These are phyloP conservation scores for Anastatica hierochuntica DNA, from an alignment of 345 rosid species.

Conservation along the genomic window DNA sequence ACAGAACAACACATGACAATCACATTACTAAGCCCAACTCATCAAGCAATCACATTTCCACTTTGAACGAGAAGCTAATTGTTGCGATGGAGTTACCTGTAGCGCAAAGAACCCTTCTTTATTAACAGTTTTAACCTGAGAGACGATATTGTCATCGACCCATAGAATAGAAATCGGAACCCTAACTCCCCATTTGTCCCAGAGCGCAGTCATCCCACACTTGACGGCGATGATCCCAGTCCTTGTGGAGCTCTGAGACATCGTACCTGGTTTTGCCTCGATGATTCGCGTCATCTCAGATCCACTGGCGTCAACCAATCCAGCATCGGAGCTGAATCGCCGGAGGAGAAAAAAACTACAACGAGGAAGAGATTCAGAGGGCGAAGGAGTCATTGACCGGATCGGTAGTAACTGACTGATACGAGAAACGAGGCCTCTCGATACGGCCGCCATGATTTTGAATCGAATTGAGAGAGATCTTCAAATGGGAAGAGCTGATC, in stretches of 20 bases:
- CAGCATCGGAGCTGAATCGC: constrained; percentile 34
- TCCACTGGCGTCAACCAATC: constrained; percentile 22
- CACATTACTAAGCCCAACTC: constrained; percentile 11
- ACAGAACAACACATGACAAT: constrained; percentile 33
- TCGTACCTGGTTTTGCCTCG: constrained; percentile 47
- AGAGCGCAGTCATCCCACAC: constrained; percentile 79
- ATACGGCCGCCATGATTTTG: constrained; percentile 43
- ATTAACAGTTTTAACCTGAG: constrained; percentile 87
- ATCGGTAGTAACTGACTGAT: constrained; percentile 32
- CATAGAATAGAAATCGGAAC: constrained; percentile 68
- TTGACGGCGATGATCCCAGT: constrained; percentile 83
- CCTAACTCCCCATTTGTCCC: constrained; percentile 98
- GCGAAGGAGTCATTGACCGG: constrained; percentile 1
- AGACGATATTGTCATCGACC: constrained; percentile 85
- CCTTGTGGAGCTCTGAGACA: constrained; percentile 58
- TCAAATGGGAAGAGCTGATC: constrained; percentile 14
- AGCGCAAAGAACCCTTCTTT: constrained; percentile 78
- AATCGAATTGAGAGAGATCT: constrained; percentile 23
- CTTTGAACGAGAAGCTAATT: neutral
- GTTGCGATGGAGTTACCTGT: constrained; percentile 43
- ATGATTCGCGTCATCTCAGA: constrained; percentile 30
- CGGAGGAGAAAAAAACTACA: constrained; percentile 22
- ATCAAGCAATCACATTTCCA: neutral
- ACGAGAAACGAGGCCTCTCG: constrained; percentile 63
- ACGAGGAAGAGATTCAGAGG: constrained; percentile 4